Evolutionary conservation across 192 early-diverging fungal species (phyloP).

Genomic region (Podila epicladia): DNA sequence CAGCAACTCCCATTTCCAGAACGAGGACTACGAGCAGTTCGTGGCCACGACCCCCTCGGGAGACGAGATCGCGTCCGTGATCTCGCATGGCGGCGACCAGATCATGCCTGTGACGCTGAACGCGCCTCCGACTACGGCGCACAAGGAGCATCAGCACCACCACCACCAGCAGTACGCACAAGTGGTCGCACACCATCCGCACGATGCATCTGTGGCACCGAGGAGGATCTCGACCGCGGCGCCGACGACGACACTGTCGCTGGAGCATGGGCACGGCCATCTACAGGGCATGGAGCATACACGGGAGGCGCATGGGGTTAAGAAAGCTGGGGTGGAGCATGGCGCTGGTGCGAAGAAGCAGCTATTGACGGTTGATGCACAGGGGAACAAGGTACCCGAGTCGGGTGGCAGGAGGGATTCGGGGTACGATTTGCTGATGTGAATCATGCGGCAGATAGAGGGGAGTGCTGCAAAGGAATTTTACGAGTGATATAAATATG

Average conservation of each 20-base stretch:
- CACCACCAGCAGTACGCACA: not conserved
- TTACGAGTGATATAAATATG: too few species aligned
- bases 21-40: slow-evolving; percentile 1
- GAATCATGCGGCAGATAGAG: not conserved
- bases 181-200: not conserved
- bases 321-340: not conserved
- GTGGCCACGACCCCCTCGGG: not conserved
- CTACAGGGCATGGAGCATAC: not conserved
- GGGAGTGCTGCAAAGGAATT: too few species aligned
- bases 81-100: slow-evolving; percentile 1
- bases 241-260: not conserved
- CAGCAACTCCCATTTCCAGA: slow-evolving; percentile 4
- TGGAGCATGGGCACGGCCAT: not conserved
- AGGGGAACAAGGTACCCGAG: slow-evolving; percentile 17
- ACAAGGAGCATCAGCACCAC: not conserved
- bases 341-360: not conserved
- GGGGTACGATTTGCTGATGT: slow-evolving; percentile 18
- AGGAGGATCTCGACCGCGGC: not conserved
- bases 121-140: not conserved
- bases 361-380: slow-evolving; percentile 13
- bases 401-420: slow-evolving; percentile 17
- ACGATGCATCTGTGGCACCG: not conserved
- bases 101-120: not conserved
- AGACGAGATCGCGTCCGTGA: not conserved
- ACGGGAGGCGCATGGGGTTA: not conserved